Evolutionary conservation across 2,329 filamentous ascomycete species (phyloP), one percentile per base, ranked within the genome.

Genomic region (Diplodia intermedia): DNA sequence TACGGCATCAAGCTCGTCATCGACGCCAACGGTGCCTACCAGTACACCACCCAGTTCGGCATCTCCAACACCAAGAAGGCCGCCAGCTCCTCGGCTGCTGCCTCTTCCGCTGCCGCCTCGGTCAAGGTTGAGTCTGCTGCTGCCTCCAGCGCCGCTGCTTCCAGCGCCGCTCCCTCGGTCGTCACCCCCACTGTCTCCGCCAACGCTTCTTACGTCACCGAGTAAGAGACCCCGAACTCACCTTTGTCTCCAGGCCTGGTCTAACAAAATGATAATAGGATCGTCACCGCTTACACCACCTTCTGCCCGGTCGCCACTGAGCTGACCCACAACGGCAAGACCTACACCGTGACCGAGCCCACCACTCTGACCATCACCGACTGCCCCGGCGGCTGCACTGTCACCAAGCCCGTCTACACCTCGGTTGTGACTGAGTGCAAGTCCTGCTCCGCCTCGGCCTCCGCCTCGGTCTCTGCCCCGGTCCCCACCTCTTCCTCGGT

Each of bases 1-100:
- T 89, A 89, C 79, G 88, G 87, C 70, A 80, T 90, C 74, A 82
- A 88, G 76, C 78, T 90, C 73, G 86, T 89, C 72, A 86, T 85
- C 71, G 85, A 88, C 74, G 80, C 81, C 61, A 86, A 82, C 70
- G 86, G 87, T 75, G 78, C 85, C 75, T 89, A 86, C 83, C 87
- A 89, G 76, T 88, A 83, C 79, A 85, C 84, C 53, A 86, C 85
- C 69, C 86, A 89, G 77, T 89, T 89, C 80, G 87, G 87, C 73
- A 82, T 90, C 79, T 81, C 79, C 69, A 84, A 84, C 74, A 71
- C 43, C 50, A 38, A 33, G 29, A 54, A 36, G 36, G 69, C 53
- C 57, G 65, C 57, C 23, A 69, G 65, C 62, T 70, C 73, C 33
- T 75, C 75, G 40, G 65, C 68, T 43, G 67, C 69, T 54, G 70